Evolutionary conservation across 179 eudicot species (phyloP), one percentile per base, ranked within the genome.

Genomic region (Silene coronaria): DNA sequence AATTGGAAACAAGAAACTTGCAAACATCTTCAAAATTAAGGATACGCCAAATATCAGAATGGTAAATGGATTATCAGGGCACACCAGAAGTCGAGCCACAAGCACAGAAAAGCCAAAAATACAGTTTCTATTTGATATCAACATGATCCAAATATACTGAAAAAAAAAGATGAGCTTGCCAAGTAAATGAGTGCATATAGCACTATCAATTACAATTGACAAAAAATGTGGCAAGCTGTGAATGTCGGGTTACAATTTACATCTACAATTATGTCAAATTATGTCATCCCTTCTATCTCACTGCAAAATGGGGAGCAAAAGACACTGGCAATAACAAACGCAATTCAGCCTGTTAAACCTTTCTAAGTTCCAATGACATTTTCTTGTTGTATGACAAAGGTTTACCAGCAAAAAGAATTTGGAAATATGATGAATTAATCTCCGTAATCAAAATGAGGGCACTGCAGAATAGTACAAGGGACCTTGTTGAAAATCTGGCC

Each of bases 401-500:
- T 19, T 57, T 16, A 46, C 64, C 27, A 30, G 16, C 12, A n/a
- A 38, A 75, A 51, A 72, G 13, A 72, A 7, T 30, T 14, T 57
- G 66, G 22, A 6, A 8, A 7, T 38, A 7, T 38, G 28, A 19
- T 4, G 5, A 57, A 63, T 34, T n/a, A 62, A 42, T 45, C 21
- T 16, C 38, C 45, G 24, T 38, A 32, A 74, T 81, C 78, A 81
- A 27, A 45, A 27, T 21, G 45, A 45, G 22, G 80, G 70, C 11
- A 73, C 75, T 0, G 68, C 76, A 17, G 78, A 74, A 71, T 88
- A 86, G 14, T 76, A 86, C 82, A 88, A 81, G 42, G 92, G 90
- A 21, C 87, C 90, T 69, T 73, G 86, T 38, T 70, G 77, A 9
- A 74, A 86, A 78, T 90, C 89, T 45, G 89, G 87, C 76, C 79